phyloP scores from a whole-genome alignment of 352 stramenopile genomes.

The Globisporangium abappressorium region DNA sequence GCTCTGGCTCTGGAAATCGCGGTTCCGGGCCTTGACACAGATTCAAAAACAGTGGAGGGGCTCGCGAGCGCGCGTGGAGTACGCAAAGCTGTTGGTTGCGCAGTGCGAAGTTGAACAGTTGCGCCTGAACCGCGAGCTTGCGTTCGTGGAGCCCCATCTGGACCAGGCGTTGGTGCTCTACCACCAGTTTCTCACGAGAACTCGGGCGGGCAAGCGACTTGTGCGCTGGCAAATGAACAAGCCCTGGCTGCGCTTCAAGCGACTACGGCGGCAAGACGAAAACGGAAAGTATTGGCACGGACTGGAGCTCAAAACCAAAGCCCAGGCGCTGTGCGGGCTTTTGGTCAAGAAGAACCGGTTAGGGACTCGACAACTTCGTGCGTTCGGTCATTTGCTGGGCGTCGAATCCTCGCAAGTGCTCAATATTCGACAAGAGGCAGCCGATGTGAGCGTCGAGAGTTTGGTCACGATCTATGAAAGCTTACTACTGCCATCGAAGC shows the following conservation, averaged over 20 bases:
- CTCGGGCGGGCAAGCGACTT: background rate
- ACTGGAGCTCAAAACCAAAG: background rate
- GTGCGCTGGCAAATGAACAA: constrained; percentile 19
- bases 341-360: background rate
- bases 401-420: background rate
- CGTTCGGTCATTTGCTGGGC: background rate
- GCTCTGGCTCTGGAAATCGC: constrained; percentile 9
- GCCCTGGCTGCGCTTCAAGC: constrained; percentile 17
- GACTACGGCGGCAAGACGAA: background rate
- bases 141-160: constrained; percentile 10
- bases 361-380: background rate
- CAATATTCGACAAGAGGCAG: background rate
- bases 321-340: background rate
- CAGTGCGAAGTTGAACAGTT: background rate
- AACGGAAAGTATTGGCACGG: constrained; percentile 1
- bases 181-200: constrained; percentile 5
- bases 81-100: constrained; percentile 4
- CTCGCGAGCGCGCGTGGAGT: background rate
- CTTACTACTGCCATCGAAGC: background rate
- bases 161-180: constrained; percentile 5
- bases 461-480: background rate
- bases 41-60: constrained; percentile 16
- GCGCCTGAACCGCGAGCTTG: background rate
- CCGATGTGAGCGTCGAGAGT: background rate
- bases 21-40: background rate